Evolutionary conservation across 805 yeast genomes (phyloP), one percentile per base, ranked within the genome.

Genomic region (Sugiyamaella floridensis): DNA sequence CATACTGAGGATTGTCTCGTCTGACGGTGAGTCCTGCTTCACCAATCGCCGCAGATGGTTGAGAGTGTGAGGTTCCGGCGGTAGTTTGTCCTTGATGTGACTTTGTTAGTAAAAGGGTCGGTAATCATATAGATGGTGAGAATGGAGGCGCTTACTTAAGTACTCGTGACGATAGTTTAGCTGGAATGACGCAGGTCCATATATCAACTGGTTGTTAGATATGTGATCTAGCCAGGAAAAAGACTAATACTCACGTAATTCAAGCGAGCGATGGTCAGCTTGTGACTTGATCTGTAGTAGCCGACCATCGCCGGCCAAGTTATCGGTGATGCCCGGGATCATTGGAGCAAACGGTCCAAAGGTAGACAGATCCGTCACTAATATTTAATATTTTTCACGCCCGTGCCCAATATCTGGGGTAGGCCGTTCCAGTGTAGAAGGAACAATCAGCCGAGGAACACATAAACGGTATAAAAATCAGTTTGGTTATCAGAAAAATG

Each of bases 41-140:
- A 68, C 68, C 9, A 69, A 56, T 22, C 75, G 59, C 22, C 71
- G 60, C 41, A 71, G 54, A 53, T 71, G 76, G 19, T 58, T 62
- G 20, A 71, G 57, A 9, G 63, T 58, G 41, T 55, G 58, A 1
- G 64, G 62, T 11, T 67, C 73, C 29, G 40, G 40, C 4, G 73
- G 73, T 5, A 67, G 56, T 1, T 53, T 48, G n/a, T 54, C 55
- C 50, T 65, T 67, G 26, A 71, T 43, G 26, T 56, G 56, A 22
- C 65, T 62, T 29, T 14, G 28, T 28, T 20, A 34, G 40, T 5
- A 14, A 22, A 14, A n/a, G n/a, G 2, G n/a, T 20, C 22, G 14
- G 16, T 15, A 22, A 22, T 22, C 26, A 6, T 22, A 22, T 22
- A 22, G 4, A 32, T 11, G 9, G n/a, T 3, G 37, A 32, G 2